phyloP scores from a whole-genome alignment of 805 yeast genomes.

The Saccharomycopsis sp. region DNA sequence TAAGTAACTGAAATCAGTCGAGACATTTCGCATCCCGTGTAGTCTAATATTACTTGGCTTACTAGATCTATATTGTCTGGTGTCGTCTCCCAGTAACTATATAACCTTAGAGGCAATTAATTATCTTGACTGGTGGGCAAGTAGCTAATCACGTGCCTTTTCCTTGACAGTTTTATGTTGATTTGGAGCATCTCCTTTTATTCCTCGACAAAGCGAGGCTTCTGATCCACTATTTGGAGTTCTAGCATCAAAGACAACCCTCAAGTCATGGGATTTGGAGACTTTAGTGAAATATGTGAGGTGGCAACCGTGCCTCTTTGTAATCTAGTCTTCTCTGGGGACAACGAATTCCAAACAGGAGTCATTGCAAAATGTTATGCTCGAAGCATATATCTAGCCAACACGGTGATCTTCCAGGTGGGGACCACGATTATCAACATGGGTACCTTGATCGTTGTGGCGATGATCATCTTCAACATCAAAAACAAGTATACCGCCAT shows the following conservation, averaged over 20 bases:
- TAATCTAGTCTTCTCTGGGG: slow-evolving; percentile 7
- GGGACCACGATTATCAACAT: slow-evolving; percentile 85
- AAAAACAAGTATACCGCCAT: slow-evolving; percentile 88
- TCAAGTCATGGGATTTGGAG: slow-evolving; percentile 9
- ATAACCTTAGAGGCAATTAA: too few species aligned
- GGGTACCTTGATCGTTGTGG: slow-evolving; percentile 54
- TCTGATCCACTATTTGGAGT: neutral
- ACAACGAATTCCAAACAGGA: slow-evolving; percentile 40
- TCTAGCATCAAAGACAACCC: neutral
- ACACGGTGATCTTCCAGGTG: slow-evolving; percentile 81
- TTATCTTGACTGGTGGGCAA: too few species aligned
- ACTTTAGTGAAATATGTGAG: slow-evolving; percentile 12
- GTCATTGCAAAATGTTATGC: slow-evolving; percentile 75
- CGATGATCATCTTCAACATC: slow-evolving; percentile 68
- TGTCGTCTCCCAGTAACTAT: too few species aligned
- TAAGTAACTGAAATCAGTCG: too few species aligned
- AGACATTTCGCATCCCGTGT: too few species aligned
- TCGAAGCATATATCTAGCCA: slow-evolving; percentile 77
- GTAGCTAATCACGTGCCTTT: too few species aligned
- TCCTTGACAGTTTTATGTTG: too few species aligned
- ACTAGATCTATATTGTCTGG: too few species aligned
- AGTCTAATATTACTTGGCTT: too few species aligned
- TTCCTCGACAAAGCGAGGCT: neutral
- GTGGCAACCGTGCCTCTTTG: slow-evolving; percentile 20
- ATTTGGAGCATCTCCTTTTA: neutral